Base-by-base conservation (phyloP, 495 filamentous ascomycete species). In the Aspergillus incahuasiensis region DNA sequence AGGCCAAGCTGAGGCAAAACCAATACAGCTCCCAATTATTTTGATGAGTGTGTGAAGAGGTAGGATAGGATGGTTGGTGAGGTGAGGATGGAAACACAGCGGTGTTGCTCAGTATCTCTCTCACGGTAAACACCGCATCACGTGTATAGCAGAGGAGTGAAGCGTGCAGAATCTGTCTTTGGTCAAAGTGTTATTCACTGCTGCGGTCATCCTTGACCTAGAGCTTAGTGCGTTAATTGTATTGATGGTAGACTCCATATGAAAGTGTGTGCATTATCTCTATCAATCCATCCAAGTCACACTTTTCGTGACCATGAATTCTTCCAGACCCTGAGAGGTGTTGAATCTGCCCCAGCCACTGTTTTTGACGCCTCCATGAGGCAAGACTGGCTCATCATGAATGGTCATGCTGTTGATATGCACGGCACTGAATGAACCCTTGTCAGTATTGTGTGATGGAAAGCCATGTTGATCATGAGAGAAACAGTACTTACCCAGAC, bases 391-490 rank as follows among this genome's bases (percentile, higher is more conserved):
- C 72, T 95, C 90, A 61, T 96, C 91, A 61, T 95, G 89, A 6
- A 95, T 82, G 0, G 84, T 89, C 87, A 92, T 91, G 55, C 75
- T 82, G 64, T 96, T 96, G 63, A 95, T 91, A 69, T 95, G 91
- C 21, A 96, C 87, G 25, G 86, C 86, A 8, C 75, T 75, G 43
- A 25, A 15, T 13, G 8, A 35, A 15, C 6, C 2, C 32, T 35
- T 39, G 44, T 49, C 3, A 39, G 15, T 22, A 7, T 49, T 30
- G 30, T 22, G 0, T 30, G 16, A 12, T 32, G 25, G 8, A 35
- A 5, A 35, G 8, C 6, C 12, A 35, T 6, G 32, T 35, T 12
- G 4, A 12, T 21, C 39, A 3, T 12, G 21, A 21, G 24, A 21
- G 6, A 19, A n/a, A 15, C 6, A n/a, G 19, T 6, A 63, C 73